phyloP scores from a whole-genome alignment of 805 yeast species.

The Hanseniaspora thailandica region DNA sequence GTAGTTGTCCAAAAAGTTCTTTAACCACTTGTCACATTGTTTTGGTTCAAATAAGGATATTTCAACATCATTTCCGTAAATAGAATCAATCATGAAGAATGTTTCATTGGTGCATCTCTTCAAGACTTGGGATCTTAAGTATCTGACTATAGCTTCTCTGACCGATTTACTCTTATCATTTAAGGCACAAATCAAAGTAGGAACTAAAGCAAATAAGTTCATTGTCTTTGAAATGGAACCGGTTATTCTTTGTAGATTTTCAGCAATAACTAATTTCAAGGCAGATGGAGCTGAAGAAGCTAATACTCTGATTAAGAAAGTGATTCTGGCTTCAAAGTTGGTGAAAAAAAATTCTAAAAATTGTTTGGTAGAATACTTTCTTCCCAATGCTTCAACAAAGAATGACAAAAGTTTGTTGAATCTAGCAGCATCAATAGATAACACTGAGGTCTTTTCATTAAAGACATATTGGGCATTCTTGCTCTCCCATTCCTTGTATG shows the following conservation, averaged over 20 bases:
- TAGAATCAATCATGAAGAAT: slow-evolving; percentile 40
- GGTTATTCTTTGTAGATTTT: slow-evolving; percentile 29
- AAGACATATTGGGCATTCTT: slow-evolving; percentile 23
- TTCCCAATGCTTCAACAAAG: slow-evolving; percentile 37
- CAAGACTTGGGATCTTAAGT: slow-evolving; percentile 31
- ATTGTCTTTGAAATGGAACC: slow-evolving; percentile 30
- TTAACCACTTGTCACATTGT: slow-evolving; percentile 43
- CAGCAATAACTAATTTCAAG: slow-evolving; percentile 41
- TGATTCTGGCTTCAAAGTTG: slow-evolving; percentile 35
- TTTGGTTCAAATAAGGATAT: slow-evolving; percentile 42
- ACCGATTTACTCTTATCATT: slow-evolving; percentile 40
- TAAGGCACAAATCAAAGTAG: slow-evolving; percentile 45
- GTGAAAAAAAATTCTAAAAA: slow-evolving; percentile 31
- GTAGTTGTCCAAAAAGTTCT: slow-evolving; percentile 35
- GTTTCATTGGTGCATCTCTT: slow-evolving; percentile 29
- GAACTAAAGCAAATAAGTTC: slow-evolving; percentile 44
- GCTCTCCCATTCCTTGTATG: slow-evolving; percentile 27
- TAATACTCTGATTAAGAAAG: slow-evolving; percentile 48
- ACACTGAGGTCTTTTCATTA: slow-evolving; percentile 27
- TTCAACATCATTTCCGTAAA: slow-evolving; percentile 41
- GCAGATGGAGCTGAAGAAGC: slow-evolving; percentile 50
- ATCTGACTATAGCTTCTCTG: slow-evolving; percentile 34
- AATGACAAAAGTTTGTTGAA: slow-evolving; percentile 35
- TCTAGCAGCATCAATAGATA: slow-evolving; percentile 28
- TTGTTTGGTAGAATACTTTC: slow-evolving; percentile 25